Evolutionary conservation across 805 yeast genomes (phyloP).

Genomic region (Huiozyma naganishii): DNA sequence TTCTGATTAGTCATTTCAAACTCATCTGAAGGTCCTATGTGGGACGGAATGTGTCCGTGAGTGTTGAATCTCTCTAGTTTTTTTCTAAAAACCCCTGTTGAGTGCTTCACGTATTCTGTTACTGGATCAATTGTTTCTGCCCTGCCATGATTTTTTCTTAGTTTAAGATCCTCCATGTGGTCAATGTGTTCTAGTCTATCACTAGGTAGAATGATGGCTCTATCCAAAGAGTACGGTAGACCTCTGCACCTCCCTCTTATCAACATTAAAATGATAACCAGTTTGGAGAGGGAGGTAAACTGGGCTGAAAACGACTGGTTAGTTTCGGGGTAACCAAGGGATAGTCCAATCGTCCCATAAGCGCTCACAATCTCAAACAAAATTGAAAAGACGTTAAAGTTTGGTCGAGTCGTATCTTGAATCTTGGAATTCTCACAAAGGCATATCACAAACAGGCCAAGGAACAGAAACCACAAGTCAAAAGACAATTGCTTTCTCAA

Average conservation of each 20-base stretch:
- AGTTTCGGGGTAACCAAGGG: constrained; percentile 67
- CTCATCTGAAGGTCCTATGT: too few species aligned
- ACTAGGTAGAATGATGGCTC: constrained; percentile 83
- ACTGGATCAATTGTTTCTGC: constrained; percentile 18
- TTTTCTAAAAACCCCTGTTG: constrained; percentile 6
- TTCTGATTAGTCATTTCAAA: too few species aligned
- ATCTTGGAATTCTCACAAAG: constrained; percentile 70
- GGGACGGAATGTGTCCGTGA: background rate
- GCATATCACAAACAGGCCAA: constrained; percentile 79
- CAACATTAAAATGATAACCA: constrained; percentile 82
- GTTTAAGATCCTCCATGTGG: constrained; percentile 36
- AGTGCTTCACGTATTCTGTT: constrained; percentile 18
- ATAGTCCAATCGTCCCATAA: constrained; percentile 92
- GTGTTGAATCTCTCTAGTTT: constrained; percentile 1
- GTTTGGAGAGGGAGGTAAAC: constrained; percentile 63
- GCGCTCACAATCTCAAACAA: constrained; percentile 89
- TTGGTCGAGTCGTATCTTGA: constrained; percentile 30
- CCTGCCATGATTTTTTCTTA: constrained; percentile 5
- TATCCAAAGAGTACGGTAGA: constrained; percentile 81
- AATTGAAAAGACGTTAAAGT: constrained; percentile 58
- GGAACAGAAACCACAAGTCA: constrained; percentile 86
- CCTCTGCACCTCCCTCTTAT: constrained; percentile 96
- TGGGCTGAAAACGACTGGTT: constrained; percentile 63
- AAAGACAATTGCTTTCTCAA: constrained; percentile 84
- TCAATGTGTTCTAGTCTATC: constrained; percentile 55